Conservation (phyloP, 2,329 filamentous ascomycete genomes). For the Xylogone sp. region DNA sequence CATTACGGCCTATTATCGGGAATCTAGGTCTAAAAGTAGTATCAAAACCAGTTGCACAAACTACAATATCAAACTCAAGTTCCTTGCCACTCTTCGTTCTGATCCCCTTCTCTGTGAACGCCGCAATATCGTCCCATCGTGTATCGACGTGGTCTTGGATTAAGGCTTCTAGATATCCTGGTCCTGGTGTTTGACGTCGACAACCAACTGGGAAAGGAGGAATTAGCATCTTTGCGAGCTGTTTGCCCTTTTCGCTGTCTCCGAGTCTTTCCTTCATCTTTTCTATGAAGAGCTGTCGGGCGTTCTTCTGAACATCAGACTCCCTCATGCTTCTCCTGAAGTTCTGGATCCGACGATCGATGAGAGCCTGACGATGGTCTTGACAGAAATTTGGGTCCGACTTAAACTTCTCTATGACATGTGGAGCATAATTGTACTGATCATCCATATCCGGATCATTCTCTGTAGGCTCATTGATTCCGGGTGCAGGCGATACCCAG, state of each 20-base stretch:
- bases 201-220: slow-evolving; percentile 38
- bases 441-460: neutral
- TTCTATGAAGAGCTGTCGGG: slow-evolving; percentile 8
- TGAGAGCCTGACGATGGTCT: slow-evolving; percentile 34
- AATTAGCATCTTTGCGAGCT: slow-evolving; percentile 33
- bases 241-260: slow-evolving; percentile 21
- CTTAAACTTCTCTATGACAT: slow-evolving; percentile 32
- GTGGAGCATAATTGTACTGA: slow-evolving; percentile 28
- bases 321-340: neutral
- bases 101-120: slow-evolving; percentile 35
- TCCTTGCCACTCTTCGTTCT: slow-evolving; percentile 23
- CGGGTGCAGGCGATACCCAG: slow-evolving; percentile 33
- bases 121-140: slow-evolving; percentile 36
- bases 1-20: slow-evolving; percentile 26
- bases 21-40: slow-evolving; percentile 30
- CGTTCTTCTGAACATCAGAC: slow-evolving; percentile 1
- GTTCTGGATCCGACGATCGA: slow-evolving; percentile 8
- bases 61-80: slow-evolving; percentile 28
- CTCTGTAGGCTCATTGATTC: slow-evolving; percentile 18
- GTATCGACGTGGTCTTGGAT: slow-evolving; percentile 43
- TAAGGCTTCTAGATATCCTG: slow-evolving; percentile 38
- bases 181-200: slow-evolving; percentile 33
- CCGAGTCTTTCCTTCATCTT: slow-evolving; percentile 3
- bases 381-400: slow-evolving; percentile 35
- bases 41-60: slow-evolving; percentile 35